Percentiles rank a stretch among this genome's conserved stretches.
These are phyloP conservation scores for Microbotryomycetes sp. DNA, from an alignment of 1,284 basidiomycete genomes.

Conservation along the genomic window DNA sequence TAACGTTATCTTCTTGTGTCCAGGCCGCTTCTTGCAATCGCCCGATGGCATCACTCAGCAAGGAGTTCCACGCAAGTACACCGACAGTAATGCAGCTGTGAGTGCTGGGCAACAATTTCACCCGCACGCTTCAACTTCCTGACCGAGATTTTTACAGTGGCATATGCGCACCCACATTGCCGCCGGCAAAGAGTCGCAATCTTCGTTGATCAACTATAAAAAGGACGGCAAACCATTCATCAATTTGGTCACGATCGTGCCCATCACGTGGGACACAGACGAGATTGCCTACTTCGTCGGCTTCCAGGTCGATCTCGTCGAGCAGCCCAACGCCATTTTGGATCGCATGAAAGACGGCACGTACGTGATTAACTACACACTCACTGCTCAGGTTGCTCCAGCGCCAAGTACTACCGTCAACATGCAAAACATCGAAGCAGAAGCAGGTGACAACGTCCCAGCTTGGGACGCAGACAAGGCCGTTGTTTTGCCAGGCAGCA, in stretches of 20 bases:
- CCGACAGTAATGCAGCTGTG: constrained; percentile 60
- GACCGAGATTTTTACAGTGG: constrained; percentile 28
- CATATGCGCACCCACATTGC: constrained; percentile 60
- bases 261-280: constrained; percentile 57
- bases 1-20: neutral
- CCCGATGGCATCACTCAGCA: constrained; percentile 57
- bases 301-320: constrained; percentile 71
- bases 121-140: neutral
- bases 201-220: constrained; percentile 77
- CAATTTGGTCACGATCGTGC: constrained; percentile 53
- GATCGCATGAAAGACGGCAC: constrained; percentile 52
- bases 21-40: constrained; percentile 53
- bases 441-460: constrained; percentile 2
- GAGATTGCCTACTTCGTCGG: constrained; percentile 77
- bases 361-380: constrained; percentile 38
- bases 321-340: constrained; percentile 77
- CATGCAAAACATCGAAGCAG: constrained; percentile 14
- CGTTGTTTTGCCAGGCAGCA: neutral
- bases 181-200: constrained; percentile 79
- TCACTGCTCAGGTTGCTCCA: constrained; percentile 18
- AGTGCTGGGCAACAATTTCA: constrained; percentile 19
- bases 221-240: constrained; percentile 75
- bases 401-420: constrained; percentile 12
- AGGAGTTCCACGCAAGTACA: constrained; percentile 61
- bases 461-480: neutral